Evolutionary conservation across 176 grass and related monocot genomes (phyloP).

Genomic region (Microstegium vimineum): DNA sequence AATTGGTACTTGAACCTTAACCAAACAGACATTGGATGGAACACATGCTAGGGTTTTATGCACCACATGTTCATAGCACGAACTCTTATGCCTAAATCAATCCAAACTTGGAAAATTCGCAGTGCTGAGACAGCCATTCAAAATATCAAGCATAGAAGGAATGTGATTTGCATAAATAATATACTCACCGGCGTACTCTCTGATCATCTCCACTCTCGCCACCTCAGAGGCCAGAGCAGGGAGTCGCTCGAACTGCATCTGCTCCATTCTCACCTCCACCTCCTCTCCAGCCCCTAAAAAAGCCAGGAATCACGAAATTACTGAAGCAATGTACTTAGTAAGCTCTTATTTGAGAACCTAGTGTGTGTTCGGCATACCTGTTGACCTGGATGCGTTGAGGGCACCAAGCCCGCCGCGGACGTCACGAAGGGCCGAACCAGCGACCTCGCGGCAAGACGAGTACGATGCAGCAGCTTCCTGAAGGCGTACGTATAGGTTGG

Average conservation of each 20-base stretch:
- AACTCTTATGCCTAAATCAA: neutral
- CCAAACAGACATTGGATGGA: neutral
- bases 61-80: neutral
- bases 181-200: conserved; percentile 63
- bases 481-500: conserved; percentile 33
- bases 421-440: conserved; percentile 24
- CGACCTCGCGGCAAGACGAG: conserved; percentile 35
- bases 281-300: conserved; percentile 29
- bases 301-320: neutral
- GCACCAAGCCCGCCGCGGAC: conserved; percentile 42
- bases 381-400: conserved; percentile 28
- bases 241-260: conserved; percentile 53
- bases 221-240: conserved; percentile 79
- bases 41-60: neutral
- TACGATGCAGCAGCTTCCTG: conserved; percentile 23
- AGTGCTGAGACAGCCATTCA: neutral
- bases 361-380: conserved; percentile 31
- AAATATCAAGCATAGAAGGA: neutral
- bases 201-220: conserved; percentile 68
- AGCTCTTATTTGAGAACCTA: neutral
- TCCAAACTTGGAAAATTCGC: neutral
- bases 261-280: conserved; percentile 34
- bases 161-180: neutral
- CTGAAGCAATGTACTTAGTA: neutral
- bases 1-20: neutral